These are phyloP conservation scores for Ceratonia siliqua DNA, from an alignment of 306 rosid genomes.

Conservation along the genomic window DNA sequence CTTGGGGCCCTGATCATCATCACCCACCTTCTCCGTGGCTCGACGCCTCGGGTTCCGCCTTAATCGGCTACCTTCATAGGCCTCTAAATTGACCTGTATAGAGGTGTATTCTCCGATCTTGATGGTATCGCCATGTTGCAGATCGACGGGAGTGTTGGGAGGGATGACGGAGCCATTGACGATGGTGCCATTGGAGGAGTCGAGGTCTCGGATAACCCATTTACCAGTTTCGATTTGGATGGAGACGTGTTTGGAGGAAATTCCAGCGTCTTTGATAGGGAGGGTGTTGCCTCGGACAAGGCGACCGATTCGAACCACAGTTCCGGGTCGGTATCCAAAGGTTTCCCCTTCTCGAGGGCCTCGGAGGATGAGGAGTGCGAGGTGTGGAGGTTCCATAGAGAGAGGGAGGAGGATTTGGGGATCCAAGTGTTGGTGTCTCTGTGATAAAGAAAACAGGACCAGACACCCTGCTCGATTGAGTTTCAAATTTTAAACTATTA, in stretches of 20 bases:
- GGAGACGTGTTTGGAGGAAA: conserved; percentile 75
- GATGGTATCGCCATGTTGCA: conserved; percentile 52
- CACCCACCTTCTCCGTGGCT: conserved; percentile 16
- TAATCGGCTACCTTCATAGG: conserved; percentile 21
- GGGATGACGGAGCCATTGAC: conserved; percentile 45
- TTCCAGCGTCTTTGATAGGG: conserved; percentile 68
- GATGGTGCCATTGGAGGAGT: conserved; percentile 86
- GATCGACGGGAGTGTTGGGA: conserved; percentile 42
- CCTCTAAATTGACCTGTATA: conserved; percentile 41
- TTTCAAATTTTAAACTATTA: too few species aligned
- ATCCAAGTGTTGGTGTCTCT: not conserved
- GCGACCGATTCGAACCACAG: conserved; percentile 64
- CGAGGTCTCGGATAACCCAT: conserved; percentile 72
- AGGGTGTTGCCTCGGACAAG: conserved; percentile 64
- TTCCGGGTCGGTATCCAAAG: conserved; percentile 49
- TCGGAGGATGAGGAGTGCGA: conserved; percentile 50
- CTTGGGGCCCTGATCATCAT: not conserved
- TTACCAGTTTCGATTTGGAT: conserved; percentile 40
- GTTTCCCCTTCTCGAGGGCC: conserved; percentile 76
- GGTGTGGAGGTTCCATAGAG: conserved; percentile 49
- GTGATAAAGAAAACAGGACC: not conserved
- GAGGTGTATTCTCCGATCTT: conserved; percentile 72
- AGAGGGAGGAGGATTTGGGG: too few species aligned
- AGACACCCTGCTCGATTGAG: too few species aligned
- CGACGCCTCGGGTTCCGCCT: conserved; percentile 58